A percentile compares a stretch with the other conserved stretches of the same genome.
These are phyloP conservation scores for Penicillium maclennaniae DNA, from an alignment of 495 filamentous ascomycete genomes.

Conservation along the genomic window DNA sequence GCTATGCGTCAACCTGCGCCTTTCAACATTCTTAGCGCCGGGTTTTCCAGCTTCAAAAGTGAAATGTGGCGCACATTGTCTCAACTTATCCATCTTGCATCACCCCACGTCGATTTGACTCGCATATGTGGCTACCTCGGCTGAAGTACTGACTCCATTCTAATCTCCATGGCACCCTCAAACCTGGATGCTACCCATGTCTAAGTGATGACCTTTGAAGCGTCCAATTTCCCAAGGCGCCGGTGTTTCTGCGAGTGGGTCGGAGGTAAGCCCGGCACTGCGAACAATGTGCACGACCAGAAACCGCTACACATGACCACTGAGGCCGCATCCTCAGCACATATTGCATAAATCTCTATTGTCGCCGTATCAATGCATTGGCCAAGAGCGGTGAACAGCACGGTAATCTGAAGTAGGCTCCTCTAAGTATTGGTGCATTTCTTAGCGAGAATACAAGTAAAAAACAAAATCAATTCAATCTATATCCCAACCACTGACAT, in stretches of 20 bases:
- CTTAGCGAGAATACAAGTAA: too few species aligned
- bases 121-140: background rate
- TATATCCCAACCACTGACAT: too few species aligned
- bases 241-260: background rate
- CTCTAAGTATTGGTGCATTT: too few species aligned
- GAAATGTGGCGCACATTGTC: background rate
- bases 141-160: background rate
- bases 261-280: background rate
- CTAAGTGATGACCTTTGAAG: background rate
- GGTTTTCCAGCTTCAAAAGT: background rate
- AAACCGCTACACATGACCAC: background rate
- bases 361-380: constrained; percentile 60
- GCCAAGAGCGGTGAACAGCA: background rate
- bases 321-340: background rate
- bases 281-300: background rate
- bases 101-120: background rate
- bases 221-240: background rate
- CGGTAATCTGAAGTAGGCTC: background rate
- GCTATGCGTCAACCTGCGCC: constrained; percentile 2
- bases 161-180: background rate
- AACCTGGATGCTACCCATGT: background rate
- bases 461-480: too few species aligned
- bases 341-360: constrained; percentile 72
- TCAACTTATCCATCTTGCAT: background rate
- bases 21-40: background rate